phyloP scores from a whole-genome alignment of 441 rosid species.

The Pelargonium australe region DNA sequence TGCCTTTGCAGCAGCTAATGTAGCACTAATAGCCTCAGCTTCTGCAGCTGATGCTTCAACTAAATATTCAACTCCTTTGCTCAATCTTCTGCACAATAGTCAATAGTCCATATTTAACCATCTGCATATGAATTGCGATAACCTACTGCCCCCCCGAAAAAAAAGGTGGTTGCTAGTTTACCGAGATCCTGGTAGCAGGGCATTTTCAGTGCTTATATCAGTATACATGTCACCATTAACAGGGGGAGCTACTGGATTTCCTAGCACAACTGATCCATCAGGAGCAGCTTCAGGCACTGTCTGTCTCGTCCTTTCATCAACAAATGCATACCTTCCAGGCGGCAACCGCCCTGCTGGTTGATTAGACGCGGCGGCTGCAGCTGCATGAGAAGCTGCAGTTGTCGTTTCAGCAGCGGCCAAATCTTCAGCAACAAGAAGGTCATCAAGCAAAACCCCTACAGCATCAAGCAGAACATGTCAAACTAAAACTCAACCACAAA shows the following conservation, averaged over 20 bases:
- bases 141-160: neutral
- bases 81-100: slow-evolving; percentile 53
- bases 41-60: slow-evolving; percentile 98
- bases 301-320: slow-evolving; percentile 73
- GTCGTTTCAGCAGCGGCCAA: slow-evolving; percentile 88
- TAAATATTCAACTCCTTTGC: slow-evolving; percentile 89
- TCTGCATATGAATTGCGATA: slow-evolving; percentile 4
- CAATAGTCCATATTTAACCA: neutral
- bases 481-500: neutral
- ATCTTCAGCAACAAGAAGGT: slow-evolving; percentile 89
- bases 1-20: slow-evolving; percentile 96
- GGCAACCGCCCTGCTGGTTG: slow-evolving; percentile 40
- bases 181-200: slow-evolving; percentile 70
- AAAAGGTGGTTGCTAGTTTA: slow-evolving; percentile 26
- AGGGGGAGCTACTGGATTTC: slow-evolving; percentile 91
- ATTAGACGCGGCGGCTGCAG: slow-evolving; percentile 71
- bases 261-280: slow-evolving; percentile 88
- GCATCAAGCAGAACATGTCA: slow-evolving; percentile 19
- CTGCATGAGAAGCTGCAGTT: slow-evolving; percentile 80
- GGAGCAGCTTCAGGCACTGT: slow-evolving; percentile 49
- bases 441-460: slow-evolving; percentile 92
- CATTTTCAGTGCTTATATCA: slow-evolving; percentile 93
- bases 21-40: slow-evolving; percentile 96
- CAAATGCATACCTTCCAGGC: slow-evolving; percentile 67
- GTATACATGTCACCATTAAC: slow-evolving; percentile 83